Evolutionary conservation across 805 yeast species (phyloP).

Genomic region (Cyberlindnera mycetangii): DNA sequence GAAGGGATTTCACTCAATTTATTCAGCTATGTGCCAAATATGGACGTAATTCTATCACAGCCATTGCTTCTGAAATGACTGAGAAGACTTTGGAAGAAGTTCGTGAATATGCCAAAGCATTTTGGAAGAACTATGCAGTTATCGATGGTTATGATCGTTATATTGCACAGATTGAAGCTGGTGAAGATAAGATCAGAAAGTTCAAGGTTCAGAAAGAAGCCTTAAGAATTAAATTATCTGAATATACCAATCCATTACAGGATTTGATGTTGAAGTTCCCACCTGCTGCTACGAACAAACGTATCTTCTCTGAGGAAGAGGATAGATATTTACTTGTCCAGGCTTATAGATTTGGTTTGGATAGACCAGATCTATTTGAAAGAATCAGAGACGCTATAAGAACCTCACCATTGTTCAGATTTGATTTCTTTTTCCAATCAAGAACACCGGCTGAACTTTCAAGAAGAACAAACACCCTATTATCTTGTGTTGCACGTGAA

Average conservation of each 20-base stretch:
- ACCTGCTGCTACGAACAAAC: conserved; percentile 61
- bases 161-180: conserved; percentile 75
- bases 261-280: conserved; percentile 72
- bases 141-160: conserved; percentile 90
- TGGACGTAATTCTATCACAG: conserved; percentile 72
- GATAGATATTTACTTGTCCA: conserved; percentile 84
- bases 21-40: conserved; percentile 69
- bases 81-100: conserved; percentile 83
- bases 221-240: conserved; percentile 68
- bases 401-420: conserved; percentile 72
- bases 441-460: conserved; percentile 74
- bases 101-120: conserved; percentile 67
- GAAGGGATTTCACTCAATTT: conserved; percentile 84
- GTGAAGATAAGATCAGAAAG: conserved; percentile 78
- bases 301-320: conserved; percentile 81
- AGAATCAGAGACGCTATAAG: conserved; percentile 71
- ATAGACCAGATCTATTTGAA: conserved; percentile 75
- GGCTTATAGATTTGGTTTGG: conserved; percentile 77
- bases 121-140: conserved; percentile 76
- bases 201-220: conserved; percentile 72
- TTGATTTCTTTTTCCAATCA: conserved; percentile 84
- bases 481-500: conserved; percentile 74
- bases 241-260: conserved; percentile 72
- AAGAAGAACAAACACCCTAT: conserved; percentile 76
- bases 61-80: conserved; percentile 69